These are phyloP conservation scores for Fistulifera solaris DNA, from an alignment of 108 stramenopile genomes.

Conservation along the genomic window DNA sequence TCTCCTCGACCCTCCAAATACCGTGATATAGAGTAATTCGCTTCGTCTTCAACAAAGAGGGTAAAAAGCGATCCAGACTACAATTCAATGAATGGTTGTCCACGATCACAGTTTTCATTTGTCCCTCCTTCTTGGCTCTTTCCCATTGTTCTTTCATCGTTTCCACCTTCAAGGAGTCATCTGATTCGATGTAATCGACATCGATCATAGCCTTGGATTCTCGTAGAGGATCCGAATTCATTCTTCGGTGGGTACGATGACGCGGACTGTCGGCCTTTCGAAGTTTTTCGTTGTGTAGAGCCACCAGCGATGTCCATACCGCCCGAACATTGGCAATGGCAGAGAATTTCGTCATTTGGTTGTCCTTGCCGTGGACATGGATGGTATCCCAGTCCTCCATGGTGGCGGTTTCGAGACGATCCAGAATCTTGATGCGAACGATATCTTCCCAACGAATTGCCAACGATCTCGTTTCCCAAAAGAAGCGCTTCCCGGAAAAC, in stretches of 20 bases:
- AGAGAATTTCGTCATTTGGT: slow-evolving; percentile 12
- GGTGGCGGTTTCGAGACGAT: neutral
- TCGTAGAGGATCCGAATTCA: slow-evolving; percentile 13
- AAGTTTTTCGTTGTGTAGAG: slow-evolving; percentile 29
- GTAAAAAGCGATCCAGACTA: slow-evolving; percentile 42
- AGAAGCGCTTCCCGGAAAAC: slow-evolving; percentile 28
- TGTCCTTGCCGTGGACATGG: neutral
- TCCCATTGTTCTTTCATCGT: slow-evolving; percentile 17
- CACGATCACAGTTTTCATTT: slow-evolving; percentile 14
- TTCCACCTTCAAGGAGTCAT: neutral
- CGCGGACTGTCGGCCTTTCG: neutral
- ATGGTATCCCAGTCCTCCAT: neutral
- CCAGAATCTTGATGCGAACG: slow-evolving; percentile 9
- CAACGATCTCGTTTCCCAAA: slow-evolving; percentile 22
- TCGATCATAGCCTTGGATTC: neutral
- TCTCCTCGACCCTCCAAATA: slow-evolving; percentile 53
- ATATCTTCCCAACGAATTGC: slow-evolving; percentile 18
- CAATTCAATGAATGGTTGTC: slow-evolving; percentile 20
- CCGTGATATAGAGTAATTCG: slow-evolving; percentile 30
- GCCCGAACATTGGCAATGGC: slow-evolving; percentile 16
- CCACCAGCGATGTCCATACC: slow-evolving; percentile 18
- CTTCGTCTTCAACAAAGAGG: slow-evolving; percentile 43
- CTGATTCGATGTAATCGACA: slow-evolving; percentile 1
- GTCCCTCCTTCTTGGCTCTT: slow-evolving; percentile 2
- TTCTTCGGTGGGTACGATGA: neutral